A percentile compares a stretch with the other conserved stretches of the same genome.
Evolutionary conservation across 345 rosid genomes (phyloP).

Genomic region (Eucalyptus paniculata): DNA sequence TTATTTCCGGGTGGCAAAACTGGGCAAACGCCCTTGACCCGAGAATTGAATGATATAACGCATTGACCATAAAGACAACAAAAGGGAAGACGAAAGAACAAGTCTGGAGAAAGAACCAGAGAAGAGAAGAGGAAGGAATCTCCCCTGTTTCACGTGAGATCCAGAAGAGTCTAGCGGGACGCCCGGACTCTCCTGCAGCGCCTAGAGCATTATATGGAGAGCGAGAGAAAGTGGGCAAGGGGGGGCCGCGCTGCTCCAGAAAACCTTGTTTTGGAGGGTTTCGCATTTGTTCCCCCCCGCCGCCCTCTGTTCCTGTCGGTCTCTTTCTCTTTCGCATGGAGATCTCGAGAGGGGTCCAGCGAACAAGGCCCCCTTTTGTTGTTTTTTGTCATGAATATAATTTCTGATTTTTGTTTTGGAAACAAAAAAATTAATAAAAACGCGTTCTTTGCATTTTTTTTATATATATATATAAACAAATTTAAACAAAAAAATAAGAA

Average conservation of each 20-base stretch:
- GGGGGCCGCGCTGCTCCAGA: background rate
- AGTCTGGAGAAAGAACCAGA: background rate
- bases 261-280: background rate
- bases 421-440: no score
- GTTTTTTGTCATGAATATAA: no score
- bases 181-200: background rate
- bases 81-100: background rate
- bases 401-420: no score
- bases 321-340: background rate
- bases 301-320: background rate
- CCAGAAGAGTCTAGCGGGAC: background rate
- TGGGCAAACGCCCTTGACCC: background rate
- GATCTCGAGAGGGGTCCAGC: background rate
- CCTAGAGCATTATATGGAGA: background rate
- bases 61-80: background rate
- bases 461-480: no score
- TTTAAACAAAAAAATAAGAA: no score
- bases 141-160: background rate
- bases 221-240: background rate
- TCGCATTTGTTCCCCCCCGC: background rate
- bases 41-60: background rate
- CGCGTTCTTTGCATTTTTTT: no score
- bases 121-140: background rate
- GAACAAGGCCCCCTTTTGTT: background rate
- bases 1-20: background rate